phyloP scores from a whole-genome alignment of 441 rosid species.

The Gossypium armourianum region DNA sequence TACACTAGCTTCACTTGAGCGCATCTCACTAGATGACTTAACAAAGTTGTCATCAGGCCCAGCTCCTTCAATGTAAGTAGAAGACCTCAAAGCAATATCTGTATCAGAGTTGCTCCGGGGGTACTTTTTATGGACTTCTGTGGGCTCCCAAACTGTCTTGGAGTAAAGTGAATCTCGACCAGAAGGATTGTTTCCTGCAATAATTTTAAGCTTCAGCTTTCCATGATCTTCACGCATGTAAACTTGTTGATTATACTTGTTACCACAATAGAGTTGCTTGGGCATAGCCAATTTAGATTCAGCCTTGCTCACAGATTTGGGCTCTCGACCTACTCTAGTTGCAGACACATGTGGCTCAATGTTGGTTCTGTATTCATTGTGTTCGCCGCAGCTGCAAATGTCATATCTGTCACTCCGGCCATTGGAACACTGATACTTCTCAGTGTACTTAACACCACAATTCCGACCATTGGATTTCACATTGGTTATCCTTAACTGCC shows the following conservation, averaged over 20 bases:
- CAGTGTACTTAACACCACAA: slow-evolving; percentile 42
- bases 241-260: slow-evolving; percentile 45
- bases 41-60: slow-evolving; percentile 20
- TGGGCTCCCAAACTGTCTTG: slow-evolving; percentile 63
- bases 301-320: slow-evolving; percentile 37
- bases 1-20: slow-evolving; percentile 27
- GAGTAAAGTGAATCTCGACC: slow-evolving; percentile 31
- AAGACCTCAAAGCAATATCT: slow-evolving; percentile 37
- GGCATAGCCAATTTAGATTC: slow-evolving; percentile 42
- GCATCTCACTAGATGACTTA: slow-evolving; percentile 29
- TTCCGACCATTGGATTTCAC: slow-evolving; percentile 40
- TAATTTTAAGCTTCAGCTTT: slow-evolving; percentile 46
- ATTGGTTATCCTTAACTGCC: slow-evolving; percentile 38
- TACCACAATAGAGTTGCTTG: slow-evolving; percentile 49
- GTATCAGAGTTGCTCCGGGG: slow-evolving; percentile 44
- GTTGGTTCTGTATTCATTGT: slow-evolving; percentile 49
- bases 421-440: slow-evolving; percentile 45
- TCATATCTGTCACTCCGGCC: slow-evolving; percentile 48
- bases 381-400: slow-evolving; percentile 53
- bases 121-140: slow-evolving; percentile 41
- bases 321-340: slow-evolving; percentile 39
- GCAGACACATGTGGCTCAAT: slow-evolving; percentile 42
- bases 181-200: slow-evolving; percentile 26
- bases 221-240: slow-evolving; percentile 39
- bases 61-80: slow-evolving; percentile 32